Evolutionary conservation across 306 rosid genomes (phyloP), one percentile per base, ranked within the genome.

Genomic region (Vigna reflexopilosa): DNA sequence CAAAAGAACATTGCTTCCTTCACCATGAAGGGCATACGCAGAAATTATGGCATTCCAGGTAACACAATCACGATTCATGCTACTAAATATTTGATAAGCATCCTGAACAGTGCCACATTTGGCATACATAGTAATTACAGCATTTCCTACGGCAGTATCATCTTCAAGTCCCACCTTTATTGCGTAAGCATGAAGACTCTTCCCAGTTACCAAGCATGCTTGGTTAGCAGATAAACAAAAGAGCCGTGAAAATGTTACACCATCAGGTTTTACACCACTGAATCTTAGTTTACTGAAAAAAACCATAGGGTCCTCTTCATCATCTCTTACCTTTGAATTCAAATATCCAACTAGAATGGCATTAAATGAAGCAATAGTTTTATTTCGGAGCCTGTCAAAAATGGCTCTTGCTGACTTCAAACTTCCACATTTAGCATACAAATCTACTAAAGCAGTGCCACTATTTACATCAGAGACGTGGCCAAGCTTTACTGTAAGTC

Each of bases 21-120:
- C 82, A 22, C 88, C 88, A 26, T 88, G 86, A 65, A 88, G 88
- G 9, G 89, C 81, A 61, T 70, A 82, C 30, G 85, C 88, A 38
- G 85, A 84, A 69, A 86, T 86, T 28, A 87, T 82, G 72, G 88
- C 85, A 50, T 87, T 87, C 90, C 85, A 84, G 24, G 88, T 79
- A 56, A 87, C 64, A 10, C 30, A 61, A 77, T 87, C 88, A 48
- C 1, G 74, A 62, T 28, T 82, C 83, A 55, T 82, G 36, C 49
- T 11, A 38, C 78, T 59, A 58, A 88, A 86, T 56, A 82, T 82
- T 67, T 84, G 52, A 54, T 73, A 48, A 69, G 90, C 88, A 73
- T 86, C 90, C 51, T 36, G 78, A 77, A 86, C 76, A 75, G 73
- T 65, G 64, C 92, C 92, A 77, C 88, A 88, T 88, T 82, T 84